A percentile compares a stretch with the other conserved stretches of the same genome.
phyloP scores from a whole-genome alignment of 2,329 filamentous ascomycete genomes.

The Nemania bipapillata region DNA sequence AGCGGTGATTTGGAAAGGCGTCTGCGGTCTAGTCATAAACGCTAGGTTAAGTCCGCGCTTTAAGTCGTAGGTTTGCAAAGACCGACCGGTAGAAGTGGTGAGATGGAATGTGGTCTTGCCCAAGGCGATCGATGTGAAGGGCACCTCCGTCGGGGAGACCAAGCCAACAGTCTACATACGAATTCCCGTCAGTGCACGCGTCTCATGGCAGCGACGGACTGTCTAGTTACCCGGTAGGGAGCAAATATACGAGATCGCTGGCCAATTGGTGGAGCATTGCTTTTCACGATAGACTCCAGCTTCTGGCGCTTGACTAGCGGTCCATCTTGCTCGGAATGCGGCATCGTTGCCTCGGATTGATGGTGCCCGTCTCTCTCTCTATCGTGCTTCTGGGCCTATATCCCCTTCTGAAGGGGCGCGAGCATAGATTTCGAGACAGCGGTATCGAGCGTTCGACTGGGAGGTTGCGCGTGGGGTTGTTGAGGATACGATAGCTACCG shows the following conservation, averaged over 20 bases:
- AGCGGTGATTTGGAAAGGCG: constrained; percentile 84
- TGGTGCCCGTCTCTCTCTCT: background rate
- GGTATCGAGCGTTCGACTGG: background rate
- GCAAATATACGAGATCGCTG: constrained; percentile 85
- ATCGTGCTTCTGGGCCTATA: background rate
- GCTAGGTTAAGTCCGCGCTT: constrained; percentile 89
- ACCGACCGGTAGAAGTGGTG: constrained; percentile 90
- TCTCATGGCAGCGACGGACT: constrained; percentile 9
- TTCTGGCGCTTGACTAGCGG: constrained; percentile 83
- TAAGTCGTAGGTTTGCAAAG: constrained; percentile 94
- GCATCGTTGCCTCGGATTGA: constrained; percentile 57
- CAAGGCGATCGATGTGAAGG: constrained; percentile 87
- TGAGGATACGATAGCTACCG: background rate
- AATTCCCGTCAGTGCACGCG: constrained; percentile 15
- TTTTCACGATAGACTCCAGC: constrained; percentile 59
- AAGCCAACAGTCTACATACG: constrained; percentile 81
- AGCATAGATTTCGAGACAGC: constrained; percentile 1
- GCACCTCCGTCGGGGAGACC: constrained; percentile 88
- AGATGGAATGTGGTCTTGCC: constrained; percentile 97
- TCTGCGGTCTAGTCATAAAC: constrained; percentile 92
- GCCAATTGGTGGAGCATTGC: constrained; percentile 54
- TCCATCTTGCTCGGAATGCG: constrained; percentile 67
- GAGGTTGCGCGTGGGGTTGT: background rate
- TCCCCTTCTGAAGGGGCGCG: background rate
- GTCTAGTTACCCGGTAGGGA: constrained; percentile 78